Evolutionary conservation across 495 filamentous ascomycete species (phyloP), one percentile per base, ranked within the genome.

Genomic region (Xylaria sp.): DNA sequence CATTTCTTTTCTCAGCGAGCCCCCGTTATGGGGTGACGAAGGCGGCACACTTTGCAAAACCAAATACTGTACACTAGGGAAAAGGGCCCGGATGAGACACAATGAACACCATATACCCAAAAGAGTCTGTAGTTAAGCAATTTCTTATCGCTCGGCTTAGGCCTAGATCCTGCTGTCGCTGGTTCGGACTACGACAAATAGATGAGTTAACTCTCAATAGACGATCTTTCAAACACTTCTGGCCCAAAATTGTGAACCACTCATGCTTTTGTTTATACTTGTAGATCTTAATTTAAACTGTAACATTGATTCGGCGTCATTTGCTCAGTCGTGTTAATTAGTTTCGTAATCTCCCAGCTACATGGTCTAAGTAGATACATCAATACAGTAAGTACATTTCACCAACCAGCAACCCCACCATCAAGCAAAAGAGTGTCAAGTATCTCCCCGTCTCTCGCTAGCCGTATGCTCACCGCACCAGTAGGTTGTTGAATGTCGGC

Each of bases 331-430:
- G n/a, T n/a, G n/a, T n/a, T n/a, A n/a, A n/a, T n/a, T n/a, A n/a
- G n/a, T n/a, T n/a, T n/a, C n/a, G n/a, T n/a, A 48, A 21, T n/a
- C 17, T 48, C 19, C 19, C 19, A 48, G 15, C 5, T n/a, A 53
- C 24, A n/a, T 46, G 5, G 11, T 11, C 3, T 7, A 48, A 48
- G 15, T 48, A 48, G 40, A 48, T 48, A 48, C 5, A 48, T 48
- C 41, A n/a, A 46, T 46, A 2, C 14, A 6, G 44, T 46, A 46
- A 0, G 33, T 37, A 35, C 55, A 37, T 11, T 71, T 71, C 48
- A 78, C 76, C 76, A 78, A 3, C 76, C 74, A 35, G 76, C 74
- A 46, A 75, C 69, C 19, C 72, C 74, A 57, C 57, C 69, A 50
- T 73, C 61, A 46, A 78, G 68, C 41, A 78, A 63, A 5, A 78